These are phyloP conservation scores for Globisporangium radiosum DNA, from an alignment of 352 stramenopile genomes.

Conservation along the genomic window DNA sequence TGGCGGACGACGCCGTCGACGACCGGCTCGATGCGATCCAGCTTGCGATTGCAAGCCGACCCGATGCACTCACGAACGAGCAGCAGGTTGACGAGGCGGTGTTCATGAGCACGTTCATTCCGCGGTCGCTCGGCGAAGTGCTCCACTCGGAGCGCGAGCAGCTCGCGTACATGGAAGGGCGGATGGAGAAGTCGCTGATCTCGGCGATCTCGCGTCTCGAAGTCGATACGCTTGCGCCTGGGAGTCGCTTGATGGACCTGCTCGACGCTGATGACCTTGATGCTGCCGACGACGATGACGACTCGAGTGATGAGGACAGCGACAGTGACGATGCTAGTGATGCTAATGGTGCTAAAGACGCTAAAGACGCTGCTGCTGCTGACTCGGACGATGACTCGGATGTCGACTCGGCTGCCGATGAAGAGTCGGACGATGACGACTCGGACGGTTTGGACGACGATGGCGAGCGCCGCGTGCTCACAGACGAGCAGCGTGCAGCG, in stretches of 20 bases:
- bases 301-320: constrained; percentile 41
- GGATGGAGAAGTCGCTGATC: constrained; percentile 80
- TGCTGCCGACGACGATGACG: constrained; percentile 48
- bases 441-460: constrained; percentile 37
- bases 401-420: constrained; percentile 22
- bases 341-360: constrained; percentile 54
- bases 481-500: constrained; percentile 77
- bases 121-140: constrained; percentile 93
- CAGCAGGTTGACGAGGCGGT: constrained; percentile 92
- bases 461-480: constrained; percentile 46
- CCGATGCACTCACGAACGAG: constrained; percentile 47
- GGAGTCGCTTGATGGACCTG: constrained; percentile 61
- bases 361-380: constrained; percentile 14
- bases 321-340: constrained; percentile 46
- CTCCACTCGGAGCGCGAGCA: constrained; percentile 83
- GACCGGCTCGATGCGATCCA: constrained; percentile 88
- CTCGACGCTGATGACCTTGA: constrained; percentile 55
- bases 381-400: constrained; percentile 37
- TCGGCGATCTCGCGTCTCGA: constrained; percentile 75
- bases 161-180: constrained; percentile 78
- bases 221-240: constrained; percentile 27
- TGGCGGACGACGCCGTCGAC: constrained; percentile 76
- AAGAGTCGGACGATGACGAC: constrained; percentile 36
- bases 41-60: constrained; percentile 73
- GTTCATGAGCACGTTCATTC: constrained; percentile 93